These are phyloP conservation scores for Coleophoma cylindrospora DNA, from an alignment of 2,329 filamentous ascomycete genomes.

Conservation along the genomic window DNA sequence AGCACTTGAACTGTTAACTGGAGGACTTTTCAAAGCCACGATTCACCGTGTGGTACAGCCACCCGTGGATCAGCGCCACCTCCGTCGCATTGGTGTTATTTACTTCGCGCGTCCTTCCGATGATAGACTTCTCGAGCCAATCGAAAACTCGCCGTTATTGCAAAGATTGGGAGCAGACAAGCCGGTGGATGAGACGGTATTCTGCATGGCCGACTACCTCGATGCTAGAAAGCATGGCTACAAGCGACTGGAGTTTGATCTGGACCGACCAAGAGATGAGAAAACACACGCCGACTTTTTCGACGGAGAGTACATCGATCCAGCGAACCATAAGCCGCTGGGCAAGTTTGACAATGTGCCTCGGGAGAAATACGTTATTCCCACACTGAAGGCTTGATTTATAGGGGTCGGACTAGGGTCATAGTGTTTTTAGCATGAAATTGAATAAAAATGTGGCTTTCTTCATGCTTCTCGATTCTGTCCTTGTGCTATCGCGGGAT, in stretches of 20 bases:
- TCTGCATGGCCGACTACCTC: conserved; percentile 24
- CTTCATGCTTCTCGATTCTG: no score
- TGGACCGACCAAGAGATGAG: conserved; percentile 10
- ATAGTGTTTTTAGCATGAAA: no score
- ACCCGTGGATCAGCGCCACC: conserved; percentile 29
- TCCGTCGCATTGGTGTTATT: conserved; percentile 31
- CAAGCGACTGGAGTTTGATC: conserved; percentile 24
- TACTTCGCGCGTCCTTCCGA: conserved; percentile 35
- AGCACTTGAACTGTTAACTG: conserved; percentile 24
- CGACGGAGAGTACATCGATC: not conserved
- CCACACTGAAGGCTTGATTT: not conserved
- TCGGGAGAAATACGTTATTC: not conserved
- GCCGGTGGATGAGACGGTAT: conserved; percentile 23
- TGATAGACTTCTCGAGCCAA: conserved; percentile 30
- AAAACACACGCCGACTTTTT: not conserved
- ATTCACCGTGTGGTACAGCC: conserved; percentile 27
- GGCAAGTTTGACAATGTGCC: not conserved
- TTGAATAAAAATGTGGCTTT: no score
- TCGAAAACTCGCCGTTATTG: conserved; percentile 14
- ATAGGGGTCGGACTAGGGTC: no score
- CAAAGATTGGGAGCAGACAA: conserved; percentile 21
- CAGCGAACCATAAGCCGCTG: not conserved
- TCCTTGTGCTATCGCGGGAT: no score
- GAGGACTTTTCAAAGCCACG: conserved; percentile 27
- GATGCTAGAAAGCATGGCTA: conserved; percentile 26